Conservation (phyloP, 1,284 basidiomycete genomes). For the Ceratobasidium sp. region DNA sequence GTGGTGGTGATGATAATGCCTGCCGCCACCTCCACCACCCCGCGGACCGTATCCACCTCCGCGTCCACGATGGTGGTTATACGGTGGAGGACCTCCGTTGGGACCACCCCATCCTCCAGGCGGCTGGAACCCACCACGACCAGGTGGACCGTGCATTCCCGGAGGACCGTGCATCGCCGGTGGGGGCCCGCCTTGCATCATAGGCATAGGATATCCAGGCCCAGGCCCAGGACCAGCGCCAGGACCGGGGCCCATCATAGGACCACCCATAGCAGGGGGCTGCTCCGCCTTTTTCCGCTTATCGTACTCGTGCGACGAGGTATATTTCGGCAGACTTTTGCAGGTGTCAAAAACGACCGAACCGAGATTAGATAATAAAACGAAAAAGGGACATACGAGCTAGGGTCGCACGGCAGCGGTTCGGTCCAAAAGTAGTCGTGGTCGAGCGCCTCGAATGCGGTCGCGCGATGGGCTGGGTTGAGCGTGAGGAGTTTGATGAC, state of each 20-base stretch:
- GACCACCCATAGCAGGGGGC: background rate
- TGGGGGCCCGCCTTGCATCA: no score
- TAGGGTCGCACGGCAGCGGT: constrained; percentile 86
- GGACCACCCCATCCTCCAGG: constrained; percentile 24
- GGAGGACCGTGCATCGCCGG: constrained; percentile 14
- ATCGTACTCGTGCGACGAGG: constrained; percentile 88
- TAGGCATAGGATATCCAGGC: background rate
- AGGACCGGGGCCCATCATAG: constrained; percentile 5
- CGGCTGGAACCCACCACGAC: constrained; percentile 2
- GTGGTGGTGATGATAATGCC: constrained; percentile 14
- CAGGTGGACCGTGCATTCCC: background rate
- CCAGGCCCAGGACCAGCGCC: background rate
- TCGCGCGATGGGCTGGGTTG: constrained; percentile 65
- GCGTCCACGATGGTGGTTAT: background rate
- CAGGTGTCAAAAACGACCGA: background rate
- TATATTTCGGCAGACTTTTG: constrained; percentile 80
- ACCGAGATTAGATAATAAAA: no score
- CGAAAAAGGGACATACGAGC: constrained; percentile 72
- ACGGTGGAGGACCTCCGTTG: background rate
- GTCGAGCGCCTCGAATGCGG: constrained; percentile 64
- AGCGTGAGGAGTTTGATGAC: constrained; percentile 64
- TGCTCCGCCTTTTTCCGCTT: constrained; percentile 66
- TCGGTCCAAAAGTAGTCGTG: constrained; percentile 79
- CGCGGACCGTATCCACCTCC: background rate
- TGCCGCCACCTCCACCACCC: background rate